Evolutionary conservation across 2,329 filamentous ascomycete species (phyloP), one percentile per base, ranked within the genome.

Genomic region (Colletotrichum liriopes): DNA sequence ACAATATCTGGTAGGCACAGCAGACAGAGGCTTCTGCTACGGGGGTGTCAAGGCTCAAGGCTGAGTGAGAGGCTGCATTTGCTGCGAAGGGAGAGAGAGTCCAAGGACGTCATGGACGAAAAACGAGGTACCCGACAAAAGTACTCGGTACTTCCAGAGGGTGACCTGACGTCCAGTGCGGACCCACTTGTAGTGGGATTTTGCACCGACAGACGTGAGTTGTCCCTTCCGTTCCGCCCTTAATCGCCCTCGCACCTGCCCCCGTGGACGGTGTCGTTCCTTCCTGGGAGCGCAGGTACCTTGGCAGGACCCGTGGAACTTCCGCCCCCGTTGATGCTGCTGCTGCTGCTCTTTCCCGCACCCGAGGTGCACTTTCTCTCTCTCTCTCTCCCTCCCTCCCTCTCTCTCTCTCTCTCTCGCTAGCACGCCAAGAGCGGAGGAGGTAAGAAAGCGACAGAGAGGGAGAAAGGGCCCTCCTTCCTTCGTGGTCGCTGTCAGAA

Each of bases 101-200:
- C 20, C 20, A 18, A 51, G 58, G n/a, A 72, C 59, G 70, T 72
- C 70, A 72, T 70, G 70, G 45, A 35, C 20, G 39, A 64, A 29
- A 29, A 18, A n/a, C 20, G 20, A 55, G 9, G 52, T 39, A 39
- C 5, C 52, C 20, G 32, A 32, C 14, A 18, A 3, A 56, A 23
- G 60, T 51, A 63, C 45, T 45, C 3, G n/a, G 47, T 69, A 72
- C 70, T 35, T 72, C 18, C 26, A 29, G 59, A 35, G 58, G 32
- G 65, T 45, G 59, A 64, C 59, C 39, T 74, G 73, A 74, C 63
- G 73, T 74, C 62, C 73, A 71, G 56, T 60, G 49, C 18, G 64
- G 73, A 73, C 73, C 73, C 73, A 74, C 73, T 72, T 71, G 73
- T 66, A 73, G 73, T 74, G 63, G 71, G 71, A 74, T 74, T 74